Percentiles rank a stretch among this genome's conserved stretches.
These are phyloP conservation scores for Albifimbria verrucaria DNA, from an alignment of 2,329 filamentous ascomycete species.

Conservation along the genomic window DNA sequence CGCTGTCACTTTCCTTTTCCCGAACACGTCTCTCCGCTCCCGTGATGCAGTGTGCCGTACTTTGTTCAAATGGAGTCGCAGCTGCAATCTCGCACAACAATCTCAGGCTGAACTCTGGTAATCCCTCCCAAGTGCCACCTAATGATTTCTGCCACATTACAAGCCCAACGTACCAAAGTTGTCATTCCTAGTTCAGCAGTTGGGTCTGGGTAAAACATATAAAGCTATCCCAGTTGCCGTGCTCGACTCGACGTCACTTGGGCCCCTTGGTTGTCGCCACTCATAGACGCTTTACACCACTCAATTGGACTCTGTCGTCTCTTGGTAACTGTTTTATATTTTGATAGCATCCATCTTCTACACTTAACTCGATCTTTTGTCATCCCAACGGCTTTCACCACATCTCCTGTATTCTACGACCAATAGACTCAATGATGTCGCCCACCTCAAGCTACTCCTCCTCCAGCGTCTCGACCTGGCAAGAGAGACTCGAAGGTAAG, in stretches of 20 bases:
- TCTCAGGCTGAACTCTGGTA: background rate
- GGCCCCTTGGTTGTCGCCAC: too few relatives aligned
- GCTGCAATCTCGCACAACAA: constrained; percentile 1
- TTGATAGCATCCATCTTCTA: too few relatives aligned
- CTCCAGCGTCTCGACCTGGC: constrained; percentile 39
- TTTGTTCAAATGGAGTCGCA: background rate
- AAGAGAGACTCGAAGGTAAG: constrained; percentile 55
- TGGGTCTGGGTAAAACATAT: constrained; percentile 15
- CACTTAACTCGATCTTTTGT: too few relatives aligned
- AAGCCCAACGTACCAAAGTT: constrained; percentile 13
- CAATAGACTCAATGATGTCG: constrained; percentile 15
- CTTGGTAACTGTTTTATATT: too few relatives aligned
- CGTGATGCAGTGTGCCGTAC: constrained; percentile 3
- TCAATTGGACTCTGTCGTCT: too few relatives aligned
- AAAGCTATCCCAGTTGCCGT: constrained; percentile 12
- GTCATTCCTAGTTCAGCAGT: constrained; percentile 16
- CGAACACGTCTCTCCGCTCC: background rate
- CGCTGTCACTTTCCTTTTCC: background rate
- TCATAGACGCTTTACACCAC: too few relatives aligned
- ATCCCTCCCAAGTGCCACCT: background rate
- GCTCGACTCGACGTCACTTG: too few relatives aligned
- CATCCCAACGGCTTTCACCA: background rate
- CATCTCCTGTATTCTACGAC: background rate
- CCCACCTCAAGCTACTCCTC: constrained; percentile 18
- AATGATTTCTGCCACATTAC: constrained; percentile 25